A percentile compares a stretch with the other conserved stretches of the same genome.
These are phyloP conservation scores for Lichenothelia convexa DNA, from an alignment of 495 filamentous ascomycete species.

Conservation along the genomic window DNA sequence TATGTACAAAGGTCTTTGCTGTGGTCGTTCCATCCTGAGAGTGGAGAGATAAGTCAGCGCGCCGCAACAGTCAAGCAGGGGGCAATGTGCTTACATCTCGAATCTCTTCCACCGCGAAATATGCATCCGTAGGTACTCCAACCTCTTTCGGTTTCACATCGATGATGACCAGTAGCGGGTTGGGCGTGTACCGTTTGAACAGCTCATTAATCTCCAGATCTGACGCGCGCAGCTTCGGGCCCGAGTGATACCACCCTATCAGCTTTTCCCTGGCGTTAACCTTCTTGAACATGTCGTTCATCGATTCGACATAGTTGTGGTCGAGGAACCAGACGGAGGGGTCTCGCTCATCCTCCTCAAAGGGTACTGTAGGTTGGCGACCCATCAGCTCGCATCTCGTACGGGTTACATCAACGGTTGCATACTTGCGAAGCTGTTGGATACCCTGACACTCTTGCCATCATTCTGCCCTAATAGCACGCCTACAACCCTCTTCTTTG, in stretches of 20 bases:
- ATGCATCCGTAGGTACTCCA: conserved; percentile 94
- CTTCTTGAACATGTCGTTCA: conserved; percentile 99
- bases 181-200: conserved; percentile 96
- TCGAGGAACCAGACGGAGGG: conserved; percentile 98
- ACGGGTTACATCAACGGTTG: conserved; percentile 15
- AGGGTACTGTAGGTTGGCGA: conserved; percentile 62
- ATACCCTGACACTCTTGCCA: conserved; percentile 85
- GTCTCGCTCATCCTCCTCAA: conserved; percentile 97
- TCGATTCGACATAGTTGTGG: conserved; percentile 97
- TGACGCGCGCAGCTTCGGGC: conserved; percentile 87
- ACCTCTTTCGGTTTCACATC: conserved; percentile 98
- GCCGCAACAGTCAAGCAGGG: not conserved
- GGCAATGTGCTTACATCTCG: conserved; percentile 61
- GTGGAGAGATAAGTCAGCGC: conserved; percentile 8
- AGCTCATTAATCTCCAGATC: conserved; percentile 99
- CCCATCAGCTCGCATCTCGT: conserved; percentile 1
- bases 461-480: conserved; percentile 91
- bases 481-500: conserved; percentile 85
- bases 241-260: conserved; percentile 98
- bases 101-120: conserved; percentile 98
- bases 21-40: conserved; percentile 92
- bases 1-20: conserved; percentile 94
- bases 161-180: conserved; percentile 90
- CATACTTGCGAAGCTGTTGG: conserved; percentile 96
- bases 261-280: conserved; percentile 98